Evolutionary conservation across 306 rosid genomes (phyloP).

Genomic region (Prunus armeniaca): DNA sequence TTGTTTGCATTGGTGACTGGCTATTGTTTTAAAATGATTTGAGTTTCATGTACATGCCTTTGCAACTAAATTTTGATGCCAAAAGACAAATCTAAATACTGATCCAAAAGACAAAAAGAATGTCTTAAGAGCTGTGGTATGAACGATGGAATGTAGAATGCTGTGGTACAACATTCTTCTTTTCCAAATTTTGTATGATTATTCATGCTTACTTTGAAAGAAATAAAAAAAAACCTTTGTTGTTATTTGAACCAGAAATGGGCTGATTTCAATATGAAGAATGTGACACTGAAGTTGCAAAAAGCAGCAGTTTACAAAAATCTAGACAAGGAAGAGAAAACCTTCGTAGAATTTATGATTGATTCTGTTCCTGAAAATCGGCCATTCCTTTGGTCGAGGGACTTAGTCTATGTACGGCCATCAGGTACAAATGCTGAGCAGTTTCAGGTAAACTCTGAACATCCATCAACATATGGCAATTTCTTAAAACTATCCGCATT

Average conservation of each 20-base stretch:
- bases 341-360: constrained; percentile 19
- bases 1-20: too few relatives aligned
- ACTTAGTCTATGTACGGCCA: constrained; percentile 25
- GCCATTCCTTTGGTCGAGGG: constrained; percentile 35
- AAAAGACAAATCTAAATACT: too few relatives aligned
- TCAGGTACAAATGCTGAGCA: not conserved
- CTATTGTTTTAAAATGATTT: too few relatives aligned
- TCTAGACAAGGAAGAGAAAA: constrained; percentile 3
- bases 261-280: not conserved
- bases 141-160: not conserved
- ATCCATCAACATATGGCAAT: not conserved
- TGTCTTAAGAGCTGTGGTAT: not conserved
- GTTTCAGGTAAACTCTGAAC: constrained; percentile 16
- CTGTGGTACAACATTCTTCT: not conserved
- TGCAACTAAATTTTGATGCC: too few relatives aligned
- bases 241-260: constrained; percentile 14
- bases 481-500: not conserved
- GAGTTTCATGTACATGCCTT: too few relatives aligned
- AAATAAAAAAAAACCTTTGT: not conserved
- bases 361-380: constrained; percentile 10
- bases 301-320: not conserved
- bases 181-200: not conserved
- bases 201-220: not conserved
- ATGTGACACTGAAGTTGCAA: constrained; percentile 11
- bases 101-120: too few relatives aligned